Evolutionary conservation across 192 early-diverging fungal genomes (phyloP).

Genomic region (Coemansia sp.): DNA sequence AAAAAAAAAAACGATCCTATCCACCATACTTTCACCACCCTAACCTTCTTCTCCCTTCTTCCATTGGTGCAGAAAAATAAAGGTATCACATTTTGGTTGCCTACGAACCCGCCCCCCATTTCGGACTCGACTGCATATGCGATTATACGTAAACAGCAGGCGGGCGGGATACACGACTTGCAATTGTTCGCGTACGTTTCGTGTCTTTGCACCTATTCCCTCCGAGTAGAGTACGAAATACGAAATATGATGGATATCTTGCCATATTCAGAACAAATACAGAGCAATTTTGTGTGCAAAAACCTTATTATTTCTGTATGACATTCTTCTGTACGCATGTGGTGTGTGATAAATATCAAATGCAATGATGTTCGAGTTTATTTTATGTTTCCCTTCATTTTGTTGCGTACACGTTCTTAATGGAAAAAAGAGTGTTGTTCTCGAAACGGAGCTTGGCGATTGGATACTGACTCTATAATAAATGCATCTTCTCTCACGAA

Average conservation of each 20-base stretch:
- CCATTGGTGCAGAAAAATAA: not conserved
- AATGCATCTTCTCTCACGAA: not conserved
- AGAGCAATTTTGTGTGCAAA: not conserved
- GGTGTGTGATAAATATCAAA: not conserved
- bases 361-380: not conserved
- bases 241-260: constrained; percentile 1
- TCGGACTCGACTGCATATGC: not conserved
- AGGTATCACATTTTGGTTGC: not conserved
- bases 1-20: not conserved
- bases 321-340: not conserved
- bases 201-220: not conserved
- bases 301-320: not conserved
- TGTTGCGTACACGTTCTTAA: not conserved
- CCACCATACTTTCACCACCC: not conserved
- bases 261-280: not conserved
- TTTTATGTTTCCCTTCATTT: not conserved
- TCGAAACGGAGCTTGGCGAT: not conserved
- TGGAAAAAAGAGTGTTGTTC: not conserved
- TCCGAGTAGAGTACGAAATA: not conserved
- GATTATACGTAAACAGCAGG: not conserved
- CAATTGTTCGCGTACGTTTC: constrained; percentile 1
- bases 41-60: not conserved
- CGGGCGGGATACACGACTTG: not conserved
- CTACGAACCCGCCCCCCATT: not conserved
- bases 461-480: not conserved